Percentiles rank a stretch among this genome's conserved stretches.
Conservation (phyloP, 2,329 filamentous ascomycete species). For the Monilinia fructicola region DNA sequence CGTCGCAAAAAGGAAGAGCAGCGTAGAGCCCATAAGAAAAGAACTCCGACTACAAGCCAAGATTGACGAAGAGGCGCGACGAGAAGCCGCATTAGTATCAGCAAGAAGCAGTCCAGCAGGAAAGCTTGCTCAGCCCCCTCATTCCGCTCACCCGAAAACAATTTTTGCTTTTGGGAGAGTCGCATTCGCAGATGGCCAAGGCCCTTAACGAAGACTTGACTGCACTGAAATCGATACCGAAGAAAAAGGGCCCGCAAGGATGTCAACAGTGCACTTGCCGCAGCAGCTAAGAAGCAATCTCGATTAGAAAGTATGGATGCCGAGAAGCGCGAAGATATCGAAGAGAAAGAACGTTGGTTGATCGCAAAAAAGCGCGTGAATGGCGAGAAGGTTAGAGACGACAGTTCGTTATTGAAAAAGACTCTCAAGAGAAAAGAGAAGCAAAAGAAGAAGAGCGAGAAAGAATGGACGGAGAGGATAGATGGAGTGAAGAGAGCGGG, state of each 20-base stretch:
- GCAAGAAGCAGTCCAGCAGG: constrained; percentile 59
- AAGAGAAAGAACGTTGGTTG: constrained; percentile 93
- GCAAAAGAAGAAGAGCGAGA: constrained; percentile 85
- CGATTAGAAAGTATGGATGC: constrained; percentile 74
- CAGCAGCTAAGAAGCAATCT: constrained; percentile 81
- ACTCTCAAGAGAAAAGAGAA: constrained; percentile 90
- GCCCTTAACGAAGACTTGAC: constrained; percentile 69
- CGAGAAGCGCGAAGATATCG: constrained; percentile 78
- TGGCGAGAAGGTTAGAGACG: constrained; percentile 85
- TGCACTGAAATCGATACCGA: constrained; percentile 62
- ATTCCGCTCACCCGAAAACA: constrained; percentile 58
- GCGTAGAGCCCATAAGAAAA: constrained; percentile 87
- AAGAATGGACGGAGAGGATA: constrained; percentile 76
- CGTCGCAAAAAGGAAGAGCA: constrained; percentile 84
- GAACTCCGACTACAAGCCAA: constrained; percentile 75
- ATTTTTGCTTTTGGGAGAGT: constrained; percentile 90
- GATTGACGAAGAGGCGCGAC: constrained; percentile 70
- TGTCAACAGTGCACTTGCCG: constrained; percentile 79
- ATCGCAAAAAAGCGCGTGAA: constrained; percentile 85
- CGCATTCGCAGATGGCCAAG: constrained; percentile 83
- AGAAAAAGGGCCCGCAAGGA: constrained; percentile 85
- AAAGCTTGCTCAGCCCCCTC: constrained; percentile 55
- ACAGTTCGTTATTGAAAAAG: constrained; percentile 86
- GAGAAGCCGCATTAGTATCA: constrained; percentile 59
- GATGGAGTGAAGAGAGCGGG: constrained; percentile 73